Percentiles rank a stretch among this genome's conserved stretches.
phyloP scores from a whole-genome alignment of 805 yeast genomes.

The Candida suzukii region DNA sequence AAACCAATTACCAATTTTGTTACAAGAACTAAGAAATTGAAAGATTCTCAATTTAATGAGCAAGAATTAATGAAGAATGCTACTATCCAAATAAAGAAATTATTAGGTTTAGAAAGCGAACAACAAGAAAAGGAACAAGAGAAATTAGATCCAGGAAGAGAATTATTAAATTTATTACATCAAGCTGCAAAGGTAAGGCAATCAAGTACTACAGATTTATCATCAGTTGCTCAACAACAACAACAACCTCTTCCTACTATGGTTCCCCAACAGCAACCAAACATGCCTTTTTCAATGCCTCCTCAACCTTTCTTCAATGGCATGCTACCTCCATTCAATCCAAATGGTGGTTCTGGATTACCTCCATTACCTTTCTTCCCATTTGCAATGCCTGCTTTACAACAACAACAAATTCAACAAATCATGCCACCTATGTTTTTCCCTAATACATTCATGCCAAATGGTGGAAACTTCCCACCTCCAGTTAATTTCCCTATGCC shows the following conservation, averaged over 20 bases:
- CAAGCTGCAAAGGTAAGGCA: slow-evolving; percentile 31
- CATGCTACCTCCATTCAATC: slow-evolving; percentile 4
- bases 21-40: slow-evolving; percentile 38
- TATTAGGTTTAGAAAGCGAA: slow-evolving; percentile 49
- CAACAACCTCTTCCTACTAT: slow-evolving; percentile 5
- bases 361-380: slow-evolving; percentile 10
- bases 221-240: slow-evolving; percentile 1
- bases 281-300: slow-evolving; percentile 3
- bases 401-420: slow-evolving; percentile 2
- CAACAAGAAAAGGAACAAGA: slow-evolving; percentile 15
- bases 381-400: slow-evolving; percentile 10
- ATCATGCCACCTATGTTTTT: slow-evolving; percentile 11
- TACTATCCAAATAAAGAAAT: slow-evolving; percentile 54
- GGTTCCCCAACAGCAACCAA: slow-evolving; percentile 5
- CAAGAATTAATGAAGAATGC: slow-evolving; percentile 56
- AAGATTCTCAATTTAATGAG: slow-evolving; percentile 31
- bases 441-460: background rate
- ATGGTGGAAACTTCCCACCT: background rate
- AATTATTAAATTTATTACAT: slow-evolving; percentile 56
- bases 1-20: slow-evolving; percentile 51
- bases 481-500: slow-evolving; percentile 7
- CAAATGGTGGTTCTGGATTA: slow-evolving; percentile 2
- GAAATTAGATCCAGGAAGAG: slow-evolving; percentile 67
- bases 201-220: slow-evolving; percentile 7
- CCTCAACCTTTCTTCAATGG: background rate